A percentile compares a stretch with the other conserved stretches of the same genome.
These are phyloP conservation scores for Mycena venus DNA, from an alignment of 768 basidiomycete genomes.

Conservation along the genomic window DNA sequence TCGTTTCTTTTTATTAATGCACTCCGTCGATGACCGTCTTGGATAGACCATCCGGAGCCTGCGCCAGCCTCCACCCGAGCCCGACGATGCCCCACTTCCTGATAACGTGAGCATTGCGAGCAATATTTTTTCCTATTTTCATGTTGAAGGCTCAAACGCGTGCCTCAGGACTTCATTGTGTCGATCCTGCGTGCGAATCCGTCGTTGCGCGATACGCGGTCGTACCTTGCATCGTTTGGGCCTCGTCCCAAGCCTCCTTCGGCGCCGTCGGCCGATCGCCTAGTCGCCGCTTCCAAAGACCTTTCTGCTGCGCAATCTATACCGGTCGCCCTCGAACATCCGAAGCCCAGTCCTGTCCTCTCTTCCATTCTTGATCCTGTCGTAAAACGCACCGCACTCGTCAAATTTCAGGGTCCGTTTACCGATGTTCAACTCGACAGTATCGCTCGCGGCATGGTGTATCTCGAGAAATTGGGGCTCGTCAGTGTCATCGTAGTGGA, in stretches of 20 bases:
- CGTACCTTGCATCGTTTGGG: conserved; percentile 93
- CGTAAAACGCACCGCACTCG: conserved; percentile 88
- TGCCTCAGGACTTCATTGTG: conserved; percentile 90
- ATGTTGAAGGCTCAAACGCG: conserved; percentile 11
- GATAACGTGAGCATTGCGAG: conserved; percentile 60
- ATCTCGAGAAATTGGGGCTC: conserved; percentile 95
- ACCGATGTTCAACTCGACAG: conserved; percentile 93
- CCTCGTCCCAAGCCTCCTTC: conserved; percentile 62
- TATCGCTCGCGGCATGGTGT: conserved; percentile 93
- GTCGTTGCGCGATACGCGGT: conserved; percentile 89
- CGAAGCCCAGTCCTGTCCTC: conserved; percentile 68
- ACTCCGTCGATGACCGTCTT: conserved; percentile 30
- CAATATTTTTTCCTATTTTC: not conserved
- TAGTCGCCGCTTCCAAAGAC: conserved; percentile 39
- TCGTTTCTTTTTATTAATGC: conserved; percentile 37
- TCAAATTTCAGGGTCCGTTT: conserved; percentile 98
- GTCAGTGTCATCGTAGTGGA: conserved; percentile 97
- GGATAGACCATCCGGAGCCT: conserved; percentile 58
- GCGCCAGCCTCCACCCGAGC: conserved; percentile 48
- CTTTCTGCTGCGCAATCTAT: conserved; percentile 48
- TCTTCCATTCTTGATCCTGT: conserved; percentile 89
- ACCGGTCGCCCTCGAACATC: conserved; percentile 49
- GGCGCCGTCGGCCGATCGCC: conserved; percentile 45
- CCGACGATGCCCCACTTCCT: conserved; percentile 56
- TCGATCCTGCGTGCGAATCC: conserved; percentile 95